Evolutionary conservation across 768 basidiomycete genomes (phyloP).

Genomic region (Dictyophora rubrovolvata): DNA sequence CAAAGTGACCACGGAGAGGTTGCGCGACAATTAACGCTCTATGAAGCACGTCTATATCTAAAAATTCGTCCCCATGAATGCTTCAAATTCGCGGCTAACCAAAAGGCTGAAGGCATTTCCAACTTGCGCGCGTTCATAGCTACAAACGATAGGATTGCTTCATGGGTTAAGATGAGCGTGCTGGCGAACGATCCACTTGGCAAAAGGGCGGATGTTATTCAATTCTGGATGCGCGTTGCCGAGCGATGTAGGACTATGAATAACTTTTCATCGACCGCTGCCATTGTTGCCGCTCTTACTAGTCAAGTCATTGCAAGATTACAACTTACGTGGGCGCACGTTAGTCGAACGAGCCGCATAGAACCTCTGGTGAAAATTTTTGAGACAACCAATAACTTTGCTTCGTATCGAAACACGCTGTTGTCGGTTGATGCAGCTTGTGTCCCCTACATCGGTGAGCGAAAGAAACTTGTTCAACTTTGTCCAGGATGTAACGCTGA

Average conservation of each 20-base stretch:
- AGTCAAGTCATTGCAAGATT: constrained; percentile 47
- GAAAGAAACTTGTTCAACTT: background rate
- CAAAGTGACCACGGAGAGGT: constrained; percentile 58
- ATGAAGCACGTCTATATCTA: constrained; percentile 59
- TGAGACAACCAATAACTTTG: constrained; percentile 49
- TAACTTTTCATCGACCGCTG: constrained; percentile 61
- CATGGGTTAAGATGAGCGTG: constrained; percentile 60
- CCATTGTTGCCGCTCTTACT: constrained; percentile 53
- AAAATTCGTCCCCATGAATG: constrained; percentile 69
- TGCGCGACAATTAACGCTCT: constrained; percentile 73
- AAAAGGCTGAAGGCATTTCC: constrained; percentile 25
- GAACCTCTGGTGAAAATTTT: constrained; percentile 45
- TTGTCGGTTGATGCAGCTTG: constrained; percentile 37
- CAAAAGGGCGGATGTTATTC: constrained; percentile 48
- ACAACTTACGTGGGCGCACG: constrained; percentile 59
- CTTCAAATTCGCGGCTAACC: constrained; percentile 43
- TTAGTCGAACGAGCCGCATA: constrained; percentile 38
- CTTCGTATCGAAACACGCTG: constrained; percentile 35
- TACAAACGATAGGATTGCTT: constrained; percentile 49
- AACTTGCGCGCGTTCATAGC: constrained; percentile 33
- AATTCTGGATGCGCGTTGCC: constrained; percentile 70
- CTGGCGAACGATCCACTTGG: constrained; percentile 40
- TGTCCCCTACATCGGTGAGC: constrained; percentile 48
- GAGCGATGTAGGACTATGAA: constrained; percentile 60
- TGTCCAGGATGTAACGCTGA: constrained; percentile 16